These are phyloP conservation scores for Boletus subcaerulescens DNA, from an alignment of 768 basidiomycete species.

Conservation along the genomic window DNA sequence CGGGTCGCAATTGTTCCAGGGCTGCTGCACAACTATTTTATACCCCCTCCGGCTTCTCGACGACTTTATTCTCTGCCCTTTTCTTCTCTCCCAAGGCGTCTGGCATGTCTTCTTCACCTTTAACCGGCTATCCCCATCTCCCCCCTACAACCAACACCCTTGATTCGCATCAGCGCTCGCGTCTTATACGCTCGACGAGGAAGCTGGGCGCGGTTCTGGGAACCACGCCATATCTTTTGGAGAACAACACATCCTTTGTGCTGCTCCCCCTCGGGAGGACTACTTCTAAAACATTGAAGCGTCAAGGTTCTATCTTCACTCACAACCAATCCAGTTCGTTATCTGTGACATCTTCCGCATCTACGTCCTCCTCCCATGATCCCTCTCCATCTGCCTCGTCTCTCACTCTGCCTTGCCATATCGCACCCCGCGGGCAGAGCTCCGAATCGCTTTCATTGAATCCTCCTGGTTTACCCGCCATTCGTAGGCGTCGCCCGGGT, in stretches of 20 bases:
- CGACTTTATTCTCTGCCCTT: neutral
- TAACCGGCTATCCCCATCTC: constrained; percentile 18
- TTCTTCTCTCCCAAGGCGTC: constrained; percentile 5
- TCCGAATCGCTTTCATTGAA: constrained; percentile 7
- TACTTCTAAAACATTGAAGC: constrained; percentile 22
- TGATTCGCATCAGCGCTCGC: constrained; percentile 29
- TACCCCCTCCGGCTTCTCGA: neutral
- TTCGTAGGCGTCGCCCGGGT: constrained; percentile 10
- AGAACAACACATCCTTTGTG: constrained; percentile 19
- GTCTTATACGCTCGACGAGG: constrained; percentile 37
- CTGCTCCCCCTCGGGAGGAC: constrained; percentile 21
- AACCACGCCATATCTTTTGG: constrained; percentile 36
- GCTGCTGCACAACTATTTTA: constrained; percentile 7
- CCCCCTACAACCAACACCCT: constrained; percentile 37
- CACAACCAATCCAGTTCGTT: constrained; percentile 19
- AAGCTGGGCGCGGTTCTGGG: constrained; percentile 37
- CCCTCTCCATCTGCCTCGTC: constrained; percentile 20
- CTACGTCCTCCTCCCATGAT: constrained; percentile 6
- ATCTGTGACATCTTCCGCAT: constrained; percentile 21
- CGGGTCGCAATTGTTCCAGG: constrained; percentile 8
- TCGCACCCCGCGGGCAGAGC: neutral
- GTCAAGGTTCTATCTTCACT: constrained; percentile 33
- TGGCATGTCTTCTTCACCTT: constrained; percentile 24
- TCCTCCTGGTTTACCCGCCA: constrained; percentile 20
- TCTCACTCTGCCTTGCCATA: constrained; percentile 7